Evolutionary conservation across 2,329 filamentous ascomycete genomes (phyloP).

Genomic region (Aspergillus sojae): DNA sequence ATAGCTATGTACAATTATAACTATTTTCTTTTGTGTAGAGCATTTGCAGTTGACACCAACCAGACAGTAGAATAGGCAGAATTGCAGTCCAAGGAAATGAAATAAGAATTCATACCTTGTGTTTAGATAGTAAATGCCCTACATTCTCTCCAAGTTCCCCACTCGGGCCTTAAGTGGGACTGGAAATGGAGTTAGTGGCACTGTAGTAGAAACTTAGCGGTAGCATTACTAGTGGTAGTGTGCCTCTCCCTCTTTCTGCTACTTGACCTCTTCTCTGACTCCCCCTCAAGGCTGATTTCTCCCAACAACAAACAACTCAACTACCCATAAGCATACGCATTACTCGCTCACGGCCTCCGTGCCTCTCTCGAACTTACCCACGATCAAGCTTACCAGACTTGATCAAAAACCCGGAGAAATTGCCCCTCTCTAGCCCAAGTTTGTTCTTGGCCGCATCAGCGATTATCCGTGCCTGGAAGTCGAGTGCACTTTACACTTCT

Average conservation of each 20-base stretch:
- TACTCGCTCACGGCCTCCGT: background rate
- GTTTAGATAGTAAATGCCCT: slow-evolving; percentile 1
- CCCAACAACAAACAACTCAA: background rate
- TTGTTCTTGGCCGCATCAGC: slow-evolving; percentile 13
- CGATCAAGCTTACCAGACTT: background rate
- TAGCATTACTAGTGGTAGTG: background rate
- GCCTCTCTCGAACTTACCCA: background rate
- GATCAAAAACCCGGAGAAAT: background rate
- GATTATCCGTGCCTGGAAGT: slow-evolving; percentile 18
- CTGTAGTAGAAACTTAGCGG: background rate
- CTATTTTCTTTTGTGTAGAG: no score
- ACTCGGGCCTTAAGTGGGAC: slow-evolving; percentile 6
- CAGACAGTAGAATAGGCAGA: background rate
- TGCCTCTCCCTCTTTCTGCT: slow-evolving; percentile 4
- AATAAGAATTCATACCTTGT: background rate
- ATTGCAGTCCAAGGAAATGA: background rate
- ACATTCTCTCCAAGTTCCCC: background rate
- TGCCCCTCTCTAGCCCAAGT: slow-evolving; percentile 7
- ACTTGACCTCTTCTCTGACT: slow-evolving; percentile 13
- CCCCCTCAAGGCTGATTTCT: slow-evolving; percentile 3
- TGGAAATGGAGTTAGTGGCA: slow-evolving; percentile 1
- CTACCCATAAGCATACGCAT: background rate
- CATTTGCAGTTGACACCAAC: no score
- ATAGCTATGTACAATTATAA: background rate
- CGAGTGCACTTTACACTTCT: slow-evolving; percentile 14